Percentiles rank a stretch among this genome's conserved stretches.
Evolutionary conservation across 106 monocot genomes (phyloP).

Genomic region (Dactylorhiza incarnata): DNA sequence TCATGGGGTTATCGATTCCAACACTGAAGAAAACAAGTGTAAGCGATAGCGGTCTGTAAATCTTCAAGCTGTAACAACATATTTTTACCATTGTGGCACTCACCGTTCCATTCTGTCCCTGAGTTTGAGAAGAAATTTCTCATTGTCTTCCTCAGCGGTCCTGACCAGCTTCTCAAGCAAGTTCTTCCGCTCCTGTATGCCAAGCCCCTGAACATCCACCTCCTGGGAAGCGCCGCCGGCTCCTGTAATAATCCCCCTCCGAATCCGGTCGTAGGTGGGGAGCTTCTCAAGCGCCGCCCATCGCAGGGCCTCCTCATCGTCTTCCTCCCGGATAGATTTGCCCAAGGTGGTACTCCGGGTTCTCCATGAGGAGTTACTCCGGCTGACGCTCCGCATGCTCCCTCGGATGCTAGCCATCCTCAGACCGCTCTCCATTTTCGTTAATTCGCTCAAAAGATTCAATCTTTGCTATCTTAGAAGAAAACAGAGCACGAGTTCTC

Average conservation of each 20-base stretch:
- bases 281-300: constrained; percentile 42
- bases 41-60: background rate
- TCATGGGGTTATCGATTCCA: constrained; percentile 49
- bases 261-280: constrained; percentile 32
- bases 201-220: constrained; percentile 21
- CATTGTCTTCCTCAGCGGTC: constrained; percentile 47
- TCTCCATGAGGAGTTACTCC: constrained; percentile 16
- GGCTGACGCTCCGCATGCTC: constrained; percentile 13
- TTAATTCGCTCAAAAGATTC: background rate
- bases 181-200: constrained; percentile 25
- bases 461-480: background rate
- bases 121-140: constrained; percentile 37
- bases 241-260: constrained; percentile 26
- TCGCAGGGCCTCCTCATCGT: constrained; percentile 33
- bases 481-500: background rate
- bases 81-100: background rate
- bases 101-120: constrained; percentile 35
- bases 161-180: constrained; percentile 33
- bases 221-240: constrained; percentile 9
- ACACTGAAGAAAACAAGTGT: constrained; percentile 21
- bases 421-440: constrained; percentile 2
- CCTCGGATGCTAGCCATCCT: constrained; percentile 5
- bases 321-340: constrained; percentile 13
- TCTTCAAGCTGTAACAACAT: background rate
- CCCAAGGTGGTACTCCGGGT: constrained; percentile 11